A percentile compares a stretch with the other conserved stretches of the same genome.
phyloP scores from a whole-genome alignment of 2,329 filamentous ascomycete genomes.

The Graphiopsis chlorocephala region DNA sequence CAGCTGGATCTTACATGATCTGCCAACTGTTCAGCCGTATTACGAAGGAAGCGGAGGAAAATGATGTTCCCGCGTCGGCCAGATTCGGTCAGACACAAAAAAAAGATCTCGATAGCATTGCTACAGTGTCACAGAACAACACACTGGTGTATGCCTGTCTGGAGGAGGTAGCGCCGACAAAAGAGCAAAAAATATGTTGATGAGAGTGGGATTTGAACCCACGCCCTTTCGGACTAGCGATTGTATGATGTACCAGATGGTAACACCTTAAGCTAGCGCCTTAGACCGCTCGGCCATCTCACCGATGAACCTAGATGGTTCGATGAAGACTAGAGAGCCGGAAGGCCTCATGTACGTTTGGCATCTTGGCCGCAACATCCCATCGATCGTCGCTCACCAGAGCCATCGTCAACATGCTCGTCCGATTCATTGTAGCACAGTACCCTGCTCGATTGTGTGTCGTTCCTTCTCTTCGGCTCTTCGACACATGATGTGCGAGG shows the following conservation, averaged over 20 bases:
- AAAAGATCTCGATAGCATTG: not conserved
- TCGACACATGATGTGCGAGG: not conserved
- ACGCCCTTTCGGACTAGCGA: slow-evolving; percentile 17
- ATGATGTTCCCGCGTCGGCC: not conserved
- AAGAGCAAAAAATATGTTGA: slow-evolving; percentile 10
- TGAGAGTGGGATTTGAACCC: slow-evolving; percentile 17
- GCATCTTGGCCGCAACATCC: not conserved
- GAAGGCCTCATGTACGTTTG: not conserved
- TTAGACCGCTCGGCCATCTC: slow-evolving; percentile 17
- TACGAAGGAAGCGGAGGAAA: not conserved
- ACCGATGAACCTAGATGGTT: slow-evolving; percentile 7
- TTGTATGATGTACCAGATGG: not conserved
- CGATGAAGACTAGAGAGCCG: not conserved
- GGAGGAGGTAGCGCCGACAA: not conserved
- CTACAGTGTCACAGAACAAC: not conserved
- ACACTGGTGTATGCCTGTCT: not conserved
- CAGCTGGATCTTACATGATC: not conserved
- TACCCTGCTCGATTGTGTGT: not conserved
- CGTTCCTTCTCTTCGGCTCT: not conserved
- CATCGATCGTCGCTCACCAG: not conserved
- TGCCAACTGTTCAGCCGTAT: not conserved
- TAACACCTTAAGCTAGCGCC: slow-evolving; percentile 14
- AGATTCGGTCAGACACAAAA: not conserved
- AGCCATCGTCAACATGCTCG: not conserved
- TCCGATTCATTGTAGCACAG: not conserved